Evolutionary conservation across 352 stramenopile genomes (phyloP), one percentile per base, ranked within the genome.

Genomic region (Phytophthora podocarpi): DNA sequence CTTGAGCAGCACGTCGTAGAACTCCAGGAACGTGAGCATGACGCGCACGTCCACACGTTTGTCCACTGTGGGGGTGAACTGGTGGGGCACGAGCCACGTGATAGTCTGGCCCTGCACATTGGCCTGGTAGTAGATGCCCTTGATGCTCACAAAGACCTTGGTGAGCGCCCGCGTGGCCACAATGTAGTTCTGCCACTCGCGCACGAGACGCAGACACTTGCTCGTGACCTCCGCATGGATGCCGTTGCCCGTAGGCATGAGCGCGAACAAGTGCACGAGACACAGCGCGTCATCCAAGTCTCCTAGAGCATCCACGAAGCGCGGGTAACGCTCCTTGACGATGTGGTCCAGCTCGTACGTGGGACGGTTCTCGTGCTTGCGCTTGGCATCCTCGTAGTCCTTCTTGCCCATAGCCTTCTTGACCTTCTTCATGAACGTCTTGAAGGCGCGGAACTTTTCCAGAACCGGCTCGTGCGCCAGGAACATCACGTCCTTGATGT

Each of bases 11-110:
- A 98, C 94, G 61, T 99, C 84, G 78, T 99, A 99, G 65, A 99
- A 99, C 85, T 99, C 98, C 34, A 99, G 89, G 82, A 99, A 99
- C 34, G 97, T 99, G 24, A 98, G 72, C 97, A 99, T 99, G 18
- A 99, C 97, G 46, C 91, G 87, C 67, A 99, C 98, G 67, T 99
- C 98, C 23, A 99, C 97, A 62, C 98, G 97, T 54, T 97, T 90
- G 50, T 98, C 97, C 51, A 98, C 83, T 16, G 94, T 95, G 28
- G 98, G 97, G 26, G 97, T 98, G 73, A 99, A 99, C 64, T 97
- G 91, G 75, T 99, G 97, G 21, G 98, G 97, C 59, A 98, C 89
- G 15, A 99, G 77, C 98, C 98, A 99, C 56, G 97, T 98, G 46
- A 99, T 87, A 12, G 85, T 87, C 68, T 97, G 78, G n/a, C 93